Base-by-base conservation (phyloP, 164 flowering plant genomes). In the Magnolia officinalis region DNA sequence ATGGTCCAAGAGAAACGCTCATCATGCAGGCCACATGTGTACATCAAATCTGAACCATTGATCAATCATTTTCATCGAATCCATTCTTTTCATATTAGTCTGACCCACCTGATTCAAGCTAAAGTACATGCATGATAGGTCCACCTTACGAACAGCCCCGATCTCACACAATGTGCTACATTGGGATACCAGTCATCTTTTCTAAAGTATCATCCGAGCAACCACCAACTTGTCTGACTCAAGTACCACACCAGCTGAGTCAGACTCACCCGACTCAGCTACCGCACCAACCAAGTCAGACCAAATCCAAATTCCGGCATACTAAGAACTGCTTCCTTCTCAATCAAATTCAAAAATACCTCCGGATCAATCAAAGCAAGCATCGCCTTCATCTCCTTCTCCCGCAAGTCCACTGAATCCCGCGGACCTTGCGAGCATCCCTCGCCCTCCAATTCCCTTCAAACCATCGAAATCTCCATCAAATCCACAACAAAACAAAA, bases 311-410 rank as follows among this genome's bases (percentile, higher is more conserved):
- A 59, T 14, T 59, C 19, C 63, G 31, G 66, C n/a, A 26, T 14
- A 51, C 21, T 0, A 50, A 20, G 63, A 16, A 13, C 29, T 31
- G 13, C 49, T 31, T 31, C 8, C 51, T 2, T 50, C 73, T 37
- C 3, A 67, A 67, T 11, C 5, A 14, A 67, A 29, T 67, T 24
- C 14, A 67, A 8, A 67, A 72, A 10, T 80, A 95, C 99, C 97
- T 92, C 91, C 10, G 95, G 95, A 82, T 96, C 97, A 82, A 91
- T 80, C 50, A 50, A 80, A 37, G 88, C 77, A 29, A 96, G 81
- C 73, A 78, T 78, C 81, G 84, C 86, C 83, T 86, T 87, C 80
- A 70, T 69, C 45, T 88, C 84, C 78, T 85, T 79, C 20, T 14
- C 68, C 29, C 73, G 69, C 72, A 83, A 52, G 49, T 80, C 83